Evolutionary conservation across 768 basidiomycete species (phyloP).

Genomic region (Phaffia australis): DNA sequence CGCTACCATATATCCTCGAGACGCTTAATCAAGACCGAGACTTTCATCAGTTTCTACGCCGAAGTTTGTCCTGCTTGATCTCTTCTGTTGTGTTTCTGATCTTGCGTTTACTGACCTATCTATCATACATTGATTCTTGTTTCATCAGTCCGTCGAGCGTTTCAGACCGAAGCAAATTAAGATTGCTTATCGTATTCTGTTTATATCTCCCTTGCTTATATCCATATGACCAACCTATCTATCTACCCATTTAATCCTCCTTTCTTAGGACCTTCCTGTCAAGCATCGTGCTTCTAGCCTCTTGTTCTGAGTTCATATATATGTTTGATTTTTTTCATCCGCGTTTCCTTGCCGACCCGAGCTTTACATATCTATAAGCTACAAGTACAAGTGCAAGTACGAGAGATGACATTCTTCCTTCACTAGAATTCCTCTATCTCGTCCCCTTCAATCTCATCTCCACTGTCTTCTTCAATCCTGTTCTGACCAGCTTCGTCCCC

Average conservation of each 20-base stretch:
- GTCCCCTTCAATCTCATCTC: constrained; percentile 3
- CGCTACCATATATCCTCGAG: constrained; percentile 9
- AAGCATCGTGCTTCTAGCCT: too few relatives aligned
- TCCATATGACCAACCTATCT: too few relatives aligned
- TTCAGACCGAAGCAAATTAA: background rate
- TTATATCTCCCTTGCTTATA: too few relatives aligned
- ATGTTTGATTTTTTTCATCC: too few relatives aligned
- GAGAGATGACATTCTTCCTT: too few relatives aligned
- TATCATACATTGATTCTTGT: background rate
- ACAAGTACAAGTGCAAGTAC: too few relatives aligned
- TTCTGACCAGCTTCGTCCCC: background rate
- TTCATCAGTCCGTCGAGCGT: constrained; percentile 7
- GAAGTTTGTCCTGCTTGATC: background rate
- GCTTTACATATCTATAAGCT: too few relatives aligned
- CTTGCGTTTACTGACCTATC: background rate
- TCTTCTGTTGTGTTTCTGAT: background rate
- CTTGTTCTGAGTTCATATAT: too few relatives aligned
- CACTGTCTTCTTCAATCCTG: background rate
- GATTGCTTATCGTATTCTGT: too few relatives aligned
- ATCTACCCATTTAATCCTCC: too few relatives aligned
- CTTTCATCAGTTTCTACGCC: constrained; percentile 18
- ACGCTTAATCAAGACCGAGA: constrained; percentile 14
- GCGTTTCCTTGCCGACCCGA: too few relatives aligned
- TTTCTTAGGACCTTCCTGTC: too few relatives aligned
- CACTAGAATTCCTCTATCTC: constrained; percentile 3